Evolutionary conservation across 306 rosid genomes (phyloP).

Genomic region (Gastrolobium bilobum): DNA sequence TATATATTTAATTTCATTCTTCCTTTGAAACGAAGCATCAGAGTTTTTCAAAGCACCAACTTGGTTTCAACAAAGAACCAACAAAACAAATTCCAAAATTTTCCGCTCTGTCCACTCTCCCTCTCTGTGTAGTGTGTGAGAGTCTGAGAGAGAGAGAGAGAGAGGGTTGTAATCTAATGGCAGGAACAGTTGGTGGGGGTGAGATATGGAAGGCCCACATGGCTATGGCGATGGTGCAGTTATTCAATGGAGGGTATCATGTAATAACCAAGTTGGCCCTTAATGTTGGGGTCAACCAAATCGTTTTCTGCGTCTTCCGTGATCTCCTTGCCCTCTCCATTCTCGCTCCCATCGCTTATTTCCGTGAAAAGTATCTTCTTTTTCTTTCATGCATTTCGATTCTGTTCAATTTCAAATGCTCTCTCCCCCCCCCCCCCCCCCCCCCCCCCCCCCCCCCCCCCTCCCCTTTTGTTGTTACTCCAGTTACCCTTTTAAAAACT

Average conservation of each 20-base stretch:
- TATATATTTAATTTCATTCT: too few species aligned
- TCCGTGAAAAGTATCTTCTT: conserved; percentile 72
- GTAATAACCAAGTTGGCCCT: conserved; percentile 93
- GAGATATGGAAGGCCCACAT: conserved; percentile 78
- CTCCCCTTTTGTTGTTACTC: too few species aligned
- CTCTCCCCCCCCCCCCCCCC: too few species aligned
- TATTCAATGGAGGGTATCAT: conserved; percentile 87
- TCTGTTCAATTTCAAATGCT: not conserved
- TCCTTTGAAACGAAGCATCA: too few species aligned
- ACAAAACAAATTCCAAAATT: too few species aligned
- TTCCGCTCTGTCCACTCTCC: not conserved
- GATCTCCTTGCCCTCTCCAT: conserved; percentile 83
- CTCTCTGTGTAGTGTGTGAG: not conserved
- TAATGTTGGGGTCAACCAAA: conserved; percentile 85
- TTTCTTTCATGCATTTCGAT: not conserved
- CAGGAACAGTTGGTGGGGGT: conserved; percentile 51
- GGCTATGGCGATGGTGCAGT: conserved; percentile 80
- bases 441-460: too few species aligned
- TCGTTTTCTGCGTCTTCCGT: conserved; percentile 88
- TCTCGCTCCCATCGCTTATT: conserved; percentile 83
- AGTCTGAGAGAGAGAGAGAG: not conserved
- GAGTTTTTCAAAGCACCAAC: too few species aligned
- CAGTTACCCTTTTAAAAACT: too few species aligned
- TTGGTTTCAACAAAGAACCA: too few species aligned
- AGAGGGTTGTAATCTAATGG: not conserved